phyloP scores from a whole-genome alignment of 306 rosid species.

The Ormosia emarginata region DNA sequence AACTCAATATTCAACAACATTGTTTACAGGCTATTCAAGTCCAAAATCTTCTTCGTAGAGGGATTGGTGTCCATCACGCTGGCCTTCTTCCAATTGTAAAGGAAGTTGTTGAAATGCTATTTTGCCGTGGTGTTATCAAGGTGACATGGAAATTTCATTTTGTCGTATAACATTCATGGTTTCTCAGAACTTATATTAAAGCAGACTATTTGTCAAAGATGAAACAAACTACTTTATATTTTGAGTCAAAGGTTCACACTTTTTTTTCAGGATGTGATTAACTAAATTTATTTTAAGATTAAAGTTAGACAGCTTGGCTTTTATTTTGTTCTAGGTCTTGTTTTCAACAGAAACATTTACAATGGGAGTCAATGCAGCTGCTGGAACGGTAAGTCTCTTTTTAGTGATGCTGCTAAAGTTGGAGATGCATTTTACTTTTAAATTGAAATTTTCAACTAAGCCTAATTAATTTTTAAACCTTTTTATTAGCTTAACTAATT shows the following conservation, averaged over 20 bases:
- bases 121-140: slow-evolving; percentile 96
- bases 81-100: slow-evolving; percentile 97
- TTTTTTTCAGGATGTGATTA: neutral
- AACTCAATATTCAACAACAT: too few relatives aligned
- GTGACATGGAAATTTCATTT: slow-evolving; percentile 36
- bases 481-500: neutral
- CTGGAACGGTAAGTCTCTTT: slow-evolving; percentile 79
- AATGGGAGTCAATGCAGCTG: slow-evolving; percentile 99
- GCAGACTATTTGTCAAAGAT: slow-evolving; percentile 7
- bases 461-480: neutral
- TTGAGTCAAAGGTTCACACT: neutral
- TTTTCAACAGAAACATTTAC: slow-evolving; percentile 99
- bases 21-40: slow-evolving; percentile 76
- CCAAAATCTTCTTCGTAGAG: slow-evolving; percentile 84
- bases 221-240: slow-evolving; percentile 12
- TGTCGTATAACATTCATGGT: slow-evolving; percentile 6
- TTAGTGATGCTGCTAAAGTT: slow-evolving; percentile 15
- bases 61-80: slow-evolving; percentile 97
- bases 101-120: slow-evolving; percentile 99
- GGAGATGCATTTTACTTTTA: slow-evolving; percentile 10
- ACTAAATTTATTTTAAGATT: slow-evolving; percentile 1
- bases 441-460: slow-evolving; percentile 3
- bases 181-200: neutral
- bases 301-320: neutral
- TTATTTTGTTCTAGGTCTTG: slow-evolving; percentile 54